Evolutionary conservation across 2,329 filamentous ascomycete species (phyloP), one percentile per base, ranked within the genome.

Genomic region (Macrophomina tecta): DNA sequence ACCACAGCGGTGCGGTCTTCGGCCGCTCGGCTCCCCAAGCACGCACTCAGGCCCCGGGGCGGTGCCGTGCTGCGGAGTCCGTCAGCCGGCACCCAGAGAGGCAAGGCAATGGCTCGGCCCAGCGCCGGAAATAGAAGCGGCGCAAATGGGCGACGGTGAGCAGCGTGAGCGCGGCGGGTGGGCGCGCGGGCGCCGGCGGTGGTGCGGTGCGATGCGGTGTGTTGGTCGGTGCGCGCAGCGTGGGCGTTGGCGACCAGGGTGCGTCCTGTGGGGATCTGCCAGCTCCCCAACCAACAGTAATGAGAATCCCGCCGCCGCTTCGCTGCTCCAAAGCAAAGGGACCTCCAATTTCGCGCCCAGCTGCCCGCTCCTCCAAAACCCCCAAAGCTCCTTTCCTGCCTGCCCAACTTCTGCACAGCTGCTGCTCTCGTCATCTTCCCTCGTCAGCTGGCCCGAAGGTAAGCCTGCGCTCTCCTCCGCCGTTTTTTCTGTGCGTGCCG

Each of bases 361-460:
- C 52, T 49, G 32, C 58, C 45, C 58, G 58, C 42, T 23, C 23
- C 32, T 32, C 14, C 58, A 32, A 36, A 45, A 34, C 58, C n/a
- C 45, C 40, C n/a, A 45, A 36, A 32, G 42, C 49, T 32, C 58
- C 49, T 36, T 36, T 60, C 46, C 18, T 49, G 23, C 42, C 53
- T n/a, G 36, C 18, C 38, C 53, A n/a, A 38, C 32, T 12, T 9
- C n/a, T 1, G 30, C 38, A 6, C 23, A 48, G 23, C 42, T 36
- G 16, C 45, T 49, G 30, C 58, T 49, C 58, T n/a, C 45, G 58
- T 62, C 58, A 62, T 62, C 58, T 23, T 48, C 40, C 8, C 40
- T 18, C 42, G 56, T 61, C 56, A 61, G 56, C 56, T 32, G 38
- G 16, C 16, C 42, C 42, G 42, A 18, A 61, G 56, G 56, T 61